These are phyloP conservation scores for Neurospora sp. DNA, from an alignment of 495 filamentous ascomycete species.

Conservation along the genomic window DNA sequence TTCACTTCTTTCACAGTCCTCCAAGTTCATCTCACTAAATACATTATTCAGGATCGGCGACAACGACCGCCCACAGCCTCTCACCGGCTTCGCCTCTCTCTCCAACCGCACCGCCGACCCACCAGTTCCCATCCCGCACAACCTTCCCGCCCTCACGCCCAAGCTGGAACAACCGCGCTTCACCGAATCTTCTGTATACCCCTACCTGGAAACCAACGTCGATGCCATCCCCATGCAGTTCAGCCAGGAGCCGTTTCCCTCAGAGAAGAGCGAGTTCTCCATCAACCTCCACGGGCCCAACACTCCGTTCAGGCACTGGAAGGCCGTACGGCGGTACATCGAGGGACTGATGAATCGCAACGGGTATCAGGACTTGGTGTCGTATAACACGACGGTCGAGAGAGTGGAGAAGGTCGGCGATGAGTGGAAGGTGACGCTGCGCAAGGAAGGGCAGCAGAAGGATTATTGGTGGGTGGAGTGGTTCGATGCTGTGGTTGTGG, in stretches of 20 bases:
- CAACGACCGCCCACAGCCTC: slow-evolving; percentile 17
- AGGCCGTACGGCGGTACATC: slow-evolving; percentile 24
- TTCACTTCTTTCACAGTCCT: background rate
- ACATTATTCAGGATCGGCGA: slow-evolving; percentile 32
- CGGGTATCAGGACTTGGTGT: slow-evolving; percentile 24
- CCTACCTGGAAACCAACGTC: slow-evolving; percentile 35
- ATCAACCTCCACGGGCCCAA: slow-evolving; percentile 22
- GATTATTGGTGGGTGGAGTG: slow-evolving; percentile 30
- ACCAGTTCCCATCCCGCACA: slow-evolving; percentile 34
- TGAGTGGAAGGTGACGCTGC: slow-evolving; percentile 28
- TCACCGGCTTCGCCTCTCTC: slow-evolving; percentile 31
- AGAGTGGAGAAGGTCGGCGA: slow-evolving; percentile 19
- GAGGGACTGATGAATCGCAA: slow-evolving; percentile 20
- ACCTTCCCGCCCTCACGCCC: slow-evolving; percentile 36
- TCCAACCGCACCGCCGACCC: slow-evolving; percentile 38
- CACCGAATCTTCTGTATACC: slow-evolving; percentile 37
- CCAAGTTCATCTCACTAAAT: background rate
- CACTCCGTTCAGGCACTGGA: slow-evolving; percentile 28
- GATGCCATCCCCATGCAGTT: slow-evolving; percentile 28
- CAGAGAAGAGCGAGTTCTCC: slow-evolving; percentile 14
- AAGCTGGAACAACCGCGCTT: slow-evolving; percentile 35
- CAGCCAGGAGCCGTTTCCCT: slow-evolving; percentile 29
- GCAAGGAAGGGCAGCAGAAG: slow-evolving; percentile 16
- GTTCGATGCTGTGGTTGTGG: slow-evolving; percentile 67
- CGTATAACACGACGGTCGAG: slow-evolving; percentile 32